Conservation (phyloP, 176 grass and related monocot species). For the Puya raimondii region DNA sequence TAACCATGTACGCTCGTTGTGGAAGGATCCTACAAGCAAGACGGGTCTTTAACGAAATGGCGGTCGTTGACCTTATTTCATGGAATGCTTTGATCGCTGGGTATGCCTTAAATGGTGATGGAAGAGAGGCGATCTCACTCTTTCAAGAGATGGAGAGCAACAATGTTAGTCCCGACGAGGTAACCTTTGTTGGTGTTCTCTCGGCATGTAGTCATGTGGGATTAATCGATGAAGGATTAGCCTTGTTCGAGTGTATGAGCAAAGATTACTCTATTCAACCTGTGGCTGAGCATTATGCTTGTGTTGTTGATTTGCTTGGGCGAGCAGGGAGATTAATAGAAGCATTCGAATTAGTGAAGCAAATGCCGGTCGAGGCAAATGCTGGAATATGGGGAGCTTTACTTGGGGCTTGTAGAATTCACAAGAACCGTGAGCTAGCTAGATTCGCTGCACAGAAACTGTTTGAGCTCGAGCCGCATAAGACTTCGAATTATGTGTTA, state of each 20-base stretch:
- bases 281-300: slow-evolving; percentile 58
- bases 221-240: slow-evolving; percentile 40
- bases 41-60: slow-evolving; percentile 49
- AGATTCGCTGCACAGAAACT: slow-evolving; percentile 31
- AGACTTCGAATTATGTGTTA: slow-evolving; percentile 47
- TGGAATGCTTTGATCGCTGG: slow-evolving; percentile 59
- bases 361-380: slow-evolving; percentile 39
- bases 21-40: slow-evolving; percentile 36
- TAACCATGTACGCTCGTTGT: slow-evolving; percentile 45
- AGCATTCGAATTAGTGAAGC: slow-evolving; percentile 40
- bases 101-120: slow-evolving; percentile 48
- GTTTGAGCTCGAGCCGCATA: slow-evolving; percentile 40
- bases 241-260: slow-evolving; percentile 34
- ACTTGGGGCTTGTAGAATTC: slow-evolving; percentile 40
- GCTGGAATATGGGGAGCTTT: slow-evolving; percentile 50
- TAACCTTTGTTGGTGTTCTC: slow-evolving; percentile 42
- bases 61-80: slow-evolving; percentile 34
- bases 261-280: slow-evolving; percentile 24
- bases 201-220: slow-evolving; percentile 40
- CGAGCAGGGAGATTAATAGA: slow-evolving; percentile 34
- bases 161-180: slow-evolving; percentile 31
- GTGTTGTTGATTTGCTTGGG: slow-evolving; percentile 49
- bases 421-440: slow-evolving; percentile 49
- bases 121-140: slow-evolving; percentile 22
- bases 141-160: slow-evolving; percentile 36